Evolutionary conservation across 805 yeast genomes (phyloP).

Genomic region (Lipomyces orientalis): DNA sequence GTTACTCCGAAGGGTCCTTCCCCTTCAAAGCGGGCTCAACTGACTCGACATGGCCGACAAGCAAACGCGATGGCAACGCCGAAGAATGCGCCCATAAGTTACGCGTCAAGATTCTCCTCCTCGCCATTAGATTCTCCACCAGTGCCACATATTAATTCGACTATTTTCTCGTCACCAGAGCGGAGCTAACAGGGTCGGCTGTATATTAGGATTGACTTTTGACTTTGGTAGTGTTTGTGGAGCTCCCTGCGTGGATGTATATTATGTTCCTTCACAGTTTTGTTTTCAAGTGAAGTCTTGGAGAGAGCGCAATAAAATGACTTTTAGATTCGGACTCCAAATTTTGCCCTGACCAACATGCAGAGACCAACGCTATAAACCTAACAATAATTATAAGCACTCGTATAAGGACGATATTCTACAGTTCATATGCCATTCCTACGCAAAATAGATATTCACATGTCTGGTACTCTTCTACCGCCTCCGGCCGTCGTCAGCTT

Average conservation of each 20-base stretch:
- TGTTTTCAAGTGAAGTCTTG: background rate
- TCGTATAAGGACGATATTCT: background rate
- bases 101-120: slow-evolving; percentile 27
- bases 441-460: background rate
- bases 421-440: background rate
- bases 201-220: background rate
- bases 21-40: slow-evolving; percentile 8
- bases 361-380: background rate
- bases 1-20: slow-evolving; percentile 42
- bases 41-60: background rate
- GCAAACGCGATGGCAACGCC: slow-evolving; percentile 14
- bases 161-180: slow-evolving; percentile 35
- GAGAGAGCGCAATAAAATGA: background rate
- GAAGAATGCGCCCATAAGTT: background rate
- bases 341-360: background rate
- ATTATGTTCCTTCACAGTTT: background rate
- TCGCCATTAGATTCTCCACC: slow-evolving; percentile 37
- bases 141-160: slow-evolving; percentile 27
- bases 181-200: slow-evolving; percentile 4
- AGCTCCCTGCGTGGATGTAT: no score
- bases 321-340: background rate
- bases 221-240: no score
- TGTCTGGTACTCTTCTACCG: background rate
- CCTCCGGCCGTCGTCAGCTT: slow-evolving; percentile 6
- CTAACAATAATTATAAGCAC: background rate